phyloP scores from a whole-genome alignment of 2,329 filamentous ascomycete species.

The Arachnomyces sp. region DNA sequence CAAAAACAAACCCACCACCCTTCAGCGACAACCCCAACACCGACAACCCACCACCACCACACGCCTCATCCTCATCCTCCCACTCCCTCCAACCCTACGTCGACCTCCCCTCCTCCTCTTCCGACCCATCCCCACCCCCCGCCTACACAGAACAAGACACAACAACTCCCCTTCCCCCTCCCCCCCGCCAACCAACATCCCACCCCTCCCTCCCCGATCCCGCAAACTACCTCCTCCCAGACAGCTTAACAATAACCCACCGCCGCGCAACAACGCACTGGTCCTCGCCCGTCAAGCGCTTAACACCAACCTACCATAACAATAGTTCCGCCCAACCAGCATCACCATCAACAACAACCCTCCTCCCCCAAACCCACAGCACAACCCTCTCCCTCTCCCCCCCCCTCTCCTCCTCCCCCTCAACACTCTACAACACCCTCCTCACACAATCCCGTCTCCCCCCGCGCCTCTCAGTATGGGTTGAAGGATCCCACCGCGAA shows the following conservation, averaged over 20 bases:
- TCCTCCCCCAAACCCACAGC: slow-evolving; percentile 1
- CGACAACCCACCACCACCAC: slow-evolving; percentile 9
- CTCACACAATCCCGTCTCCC: slow-evolving; percentile 38
- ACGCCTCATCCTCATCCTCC: slow-evolving; percentile 3
- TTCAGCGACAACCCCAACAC: too few relatives aligned
- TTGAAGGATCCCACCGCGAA: slow-evolving; percentile 45
- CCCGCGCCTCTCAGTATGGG: slow-evolving; percentile 45
- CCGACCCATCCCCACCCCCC: slow-evolving; percentile 6
- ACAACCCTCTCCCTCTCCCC: slow-evolving; percentile 29
- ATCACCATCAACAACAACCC: too few relatives aligned
- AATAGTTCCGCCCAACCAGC: too few relatives aligned
- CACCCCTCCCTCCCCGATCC: background rate
- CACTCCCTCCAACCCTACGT: slow-evolving; percentile 7
- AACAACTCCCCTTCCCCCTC: background rate
- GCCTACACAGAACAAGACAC: slow-evolving; percentile 8
- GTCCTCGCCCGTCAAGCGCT: slow-evolving; percentile 5
- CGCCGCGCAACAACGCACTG: background rate
- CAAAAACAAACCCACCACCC: too few relatives aligned
- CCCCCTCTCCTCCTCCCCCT: slow-evolving; percentile 39
- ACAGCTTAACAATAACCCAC: background rate
- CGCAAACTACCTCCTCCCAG: background rate
- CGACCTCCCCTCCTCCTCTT: slow-evolving; percentile 3
- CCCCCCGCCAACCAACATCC: too few relatives aligned
- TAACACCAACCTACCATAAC: too few relatives aligned
- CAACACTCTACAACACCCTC: slow-evolving; percentile 40